phyloP scores from a whole-genome alignment of 1,139 yeast genomes.

The Debaryomycetaceae sp. region DNA sequence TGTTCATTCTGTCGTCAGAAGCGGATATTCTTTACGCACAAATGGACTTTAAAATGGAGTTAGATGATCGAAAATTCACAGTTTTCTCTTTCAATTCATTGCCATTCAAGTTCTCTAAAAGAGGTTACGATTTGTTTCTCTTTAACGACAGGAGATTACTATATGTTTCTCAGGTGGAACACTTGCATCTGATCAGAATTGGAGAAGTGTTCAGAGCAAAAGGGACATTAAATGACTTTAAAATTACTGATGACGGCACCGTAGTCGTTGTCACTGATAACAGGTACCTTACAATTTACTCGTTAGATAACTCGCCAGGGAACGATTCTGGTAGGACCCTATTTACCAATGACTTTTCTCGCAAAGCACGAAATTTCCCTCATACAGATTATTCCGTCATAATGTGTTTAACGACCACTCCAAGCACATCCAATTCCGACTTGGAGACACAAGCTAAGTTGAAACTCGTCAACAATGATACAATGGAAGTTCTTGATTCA shows the following conservation, averaged over 20 bases:
- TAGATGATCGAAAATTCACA: not conserved
- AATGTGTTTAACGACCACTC: constrained; percentile 15
- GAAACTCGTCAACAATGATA: constrained; percentile 13
- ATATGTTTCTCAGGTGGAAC: not conserved
- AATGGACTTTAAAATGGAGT: constrained; percentile 7
- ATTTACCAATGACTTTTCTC: constrained; percentile 13
- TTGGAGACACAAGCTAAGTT: constrained; percentile 14
- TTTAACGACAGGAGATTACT: not conserved
- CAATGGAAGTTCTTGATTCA: constrained; percentile 11
- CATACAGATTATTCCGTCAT: constrained; percentile 11
- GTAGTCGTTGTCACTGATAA: constrained; percentile 6
- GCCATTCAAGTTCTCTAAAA: constrained; percentile 13
- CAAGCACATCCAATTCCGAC: constrained; percentile 11
- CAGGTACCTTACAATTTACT: constrained; percentile 8
- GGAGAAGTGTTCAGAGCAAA: not conserved
- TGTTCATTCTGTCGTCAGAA: constrained; percentile 12
- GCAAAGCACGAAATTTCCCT: constrained; percentile 13
- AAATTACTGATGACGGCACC: constrained; percentile 7
- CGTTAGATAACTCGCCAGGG: constrained; percentile 2
- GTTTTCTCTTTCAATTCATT: not conserved
- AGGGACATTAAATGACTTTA: constrained; percentile 9
- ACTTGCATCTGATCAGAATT: not conserved
- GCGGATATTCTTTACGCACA: constrained; percentile 12
- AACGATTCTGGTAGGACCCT: constrained; percentile 7
- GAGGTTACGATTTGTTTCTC: not conserved